Percentiles rank a stretch among this genome's conserved stretches.
phyloP scores from a whole-genome alignment of 441 rosid genomes.

The Eruca vesicaria region DNA sequence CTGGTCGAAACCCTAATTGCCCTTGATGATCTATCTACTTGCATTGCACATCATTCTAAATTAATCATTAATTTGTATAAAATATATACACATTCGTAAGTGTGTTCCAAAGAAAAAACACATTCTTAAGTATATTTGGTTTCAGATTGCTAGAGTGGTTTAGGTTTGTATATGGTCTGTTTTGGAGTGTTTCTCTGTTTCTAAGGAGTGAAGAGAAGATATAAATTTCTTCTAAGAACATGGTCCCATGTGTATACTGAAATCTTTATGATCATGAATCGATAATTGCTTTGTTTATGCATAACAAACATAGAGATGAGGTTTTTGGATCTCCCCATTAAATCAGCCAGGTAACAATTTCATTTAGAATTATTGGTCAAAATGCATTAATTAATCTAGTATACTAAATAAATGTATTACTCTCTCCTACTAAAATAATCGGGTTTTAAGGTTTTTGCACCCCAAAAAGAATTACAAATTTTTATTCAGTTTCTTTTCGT shows the following conservation, averaged over 20 bases:
- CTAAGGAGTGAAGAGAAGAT: neutral
- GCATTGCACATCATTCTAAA: conserved; percentile 22
- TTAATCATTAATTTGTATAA: conserved; percentile 28
- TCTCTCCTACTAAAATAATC: no score
- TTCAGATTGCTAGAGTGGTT: conserved; percentile 15
- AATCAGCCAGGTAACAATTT: neutral
- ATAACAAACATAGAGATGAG: conserved; percentile 21
- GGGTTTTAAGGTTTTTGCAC: no score
- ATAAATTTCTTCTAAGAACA: neutral
- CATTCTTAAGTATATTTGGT: conserved; percentile 28
- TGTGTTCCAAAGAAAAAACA: no score
- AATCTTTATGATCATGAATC: neutral
- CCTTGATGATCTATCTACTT: conserved; percentile 37
- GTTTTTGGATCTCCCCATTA: conserved; percentile 18
- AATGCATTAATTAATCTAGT: neutral
- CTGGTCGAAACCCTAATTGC: conserved; percentile 66
- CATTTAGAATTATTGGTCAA: conserved; percentile 8
- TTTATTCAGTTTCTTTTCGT: no score
- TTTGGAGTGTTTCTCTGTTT: conserved; percentile 13
- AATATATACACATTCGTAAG: conserved; percentile 28
- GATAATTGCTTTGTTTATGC: conserved; percentile 20
- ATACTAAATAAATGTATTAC: neutral
- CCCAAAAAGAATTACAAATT: no score
- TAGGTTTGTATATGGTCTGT: conserved; percentile 21
- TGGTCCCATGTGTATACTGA: neutral